These are phyloP conservation scores for Amylocarpus encephaloides DNA, from an alignment of 2,329 filamentous ascomycete genomes.

Conservation along the genomic window DNA sequence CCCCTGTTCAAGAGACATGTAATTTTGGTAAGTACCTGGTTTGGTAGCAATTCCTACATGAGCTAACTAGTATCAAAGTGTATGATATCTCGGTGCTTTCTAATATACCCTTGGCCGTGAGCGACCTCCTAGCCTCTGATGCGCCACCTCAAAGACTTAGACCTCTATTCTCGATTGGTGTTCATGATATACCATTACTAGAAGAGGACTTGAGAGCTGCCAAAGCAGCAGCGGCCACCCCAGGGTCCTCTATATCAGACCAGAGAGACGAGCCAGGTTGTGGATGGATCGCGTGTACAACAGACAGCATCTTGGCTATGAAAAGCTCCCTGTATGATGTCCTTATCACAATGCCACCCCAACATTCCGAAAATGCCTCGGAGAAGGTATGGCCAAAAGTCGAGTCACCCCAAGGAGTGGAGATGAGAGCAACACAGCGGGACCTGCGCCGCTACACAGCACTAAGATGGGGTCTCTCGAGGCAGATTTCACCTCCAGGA, in stretches of 20 bases:
- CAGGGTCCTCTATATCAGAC: slow-evolving; percentile 32
- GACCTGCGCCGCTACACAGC: slow-evolving; percentile 75
- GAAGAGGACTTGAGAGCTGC: slow-evolving; percentile 51
- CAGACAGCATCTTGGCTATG: slow-evolving; percentile 83
- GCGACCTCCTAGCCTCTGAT: slow-evolving; percentile 59
- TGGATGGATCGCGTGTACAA: slow-evolving; percentile 93
- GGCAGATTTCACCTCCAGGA: slow-evolving; percentile 23
- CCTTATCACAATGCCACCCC: slow-evolving; percentile 71
- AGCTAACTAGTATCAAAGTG: slow-evolving; percentile 46
- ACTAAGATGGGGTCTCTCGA: slow-evolving; percentile 57
- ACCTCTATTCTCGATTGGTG: slow-evolving; percentile 86
- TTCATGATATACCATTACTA: slow-evolving; percentile 84
- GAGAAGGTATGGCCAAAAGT: slow-evolving; percentile 71
- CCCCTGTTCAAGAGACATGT: slow-evolving; percentile 78
- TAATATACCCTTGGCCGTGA: slow-evolving; percentile 71
- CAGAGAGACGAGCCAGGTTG: slow-evolving; percentile 43
- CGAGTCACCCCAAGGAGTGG: slow-evolving; percentile 55
- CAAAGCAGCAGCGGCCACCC: slow-evolving; percentile 32
- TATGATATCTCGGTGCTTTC: slow-evolving; percentile 92
- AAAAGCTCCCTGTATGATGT: slow-evolving; percentile 87
- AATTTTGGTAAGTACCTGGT: slow-evolving; percentile 65
- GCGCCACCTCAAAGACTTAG: slow-evolving; percentile 60
- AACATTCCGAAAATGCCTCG: slow-evolving; percentile 49
- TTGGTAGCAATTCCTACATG: neutral
- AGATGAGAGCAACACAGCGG: slow-evolving; percentile 80